phyloP scores from a whole-genome alignment of 1,284 basidiomycete genomes.

The Boletus semigastroideus region DNA sequence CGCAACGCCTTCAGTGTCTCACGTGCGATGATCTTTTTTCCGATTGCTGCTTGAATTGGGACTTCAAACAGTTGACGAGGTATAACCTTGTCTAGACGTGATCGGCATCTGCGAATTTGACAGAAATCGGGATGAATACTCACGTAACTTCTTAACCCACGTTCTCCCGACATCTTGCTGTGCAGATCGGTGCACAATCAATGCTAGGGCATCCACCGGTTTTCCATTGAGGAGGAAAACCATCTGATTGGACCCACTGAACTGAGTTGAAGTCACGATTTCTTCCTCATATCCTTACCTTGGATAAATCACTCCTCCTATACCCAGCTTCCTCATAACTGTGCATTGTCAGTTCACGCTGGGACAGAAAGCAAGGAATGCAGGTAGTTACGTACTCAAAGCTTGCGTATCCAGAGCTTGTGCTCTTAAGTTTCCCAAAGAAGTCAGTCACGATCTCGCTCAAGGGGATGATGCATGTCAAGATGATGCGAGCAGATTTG shows the following conservation, averaged over 20 bases:
- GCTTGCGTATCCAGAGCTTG: slow-evolving; percentile 89
- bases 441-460: slow-evolving; percentile 92
- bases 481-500: slow-evolving; percentile 62
- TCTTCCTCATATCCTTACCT: slow-evolving; percentile 46
- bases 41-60: slow-evolving; percentile 85
- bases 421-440: slow-evolving; percentile 88
- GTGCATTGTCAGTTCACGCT: slow-evolving; percentile 5
- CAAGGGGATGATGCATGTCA: slow-evolving; percentile 83
- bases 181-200: slow-evolving; percentile 79
- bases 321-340: slow-evolving; percentile 94
- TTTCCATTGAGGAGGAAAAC: slow-evolving; percentile 84
- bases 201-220: slow-evolving; percentile 88
- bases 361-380: background rate
- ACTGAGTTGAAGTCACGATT: background rate
- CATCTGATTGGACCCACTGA: slow-evolving; percentile 52
- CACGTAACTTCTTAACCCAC: slow-evolving; percentile 91
- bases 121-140: slow-evolving; percentile 27
- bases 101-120: background rate
- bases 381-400: slow-evolving; percentile 67
- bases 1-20: slow-evolving; percentile 87
- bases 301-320: slow-evolving; percentile 73
- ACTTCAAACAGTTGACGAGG: slow-evolving; percentile 94
- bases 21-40: slow-evolving; percentile 85
- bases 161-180: slow-evolving; percentile 70
- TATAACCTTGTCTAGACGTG: slow-evolving; percentile 74